A percentile compares a stretch with the other conserved stretches of the same genome.
Evolutionary conservation across 2,329 filamentous ascomycete genomes (phyloP).

Genomic region (Tolypocladium inflatum): DNA sequence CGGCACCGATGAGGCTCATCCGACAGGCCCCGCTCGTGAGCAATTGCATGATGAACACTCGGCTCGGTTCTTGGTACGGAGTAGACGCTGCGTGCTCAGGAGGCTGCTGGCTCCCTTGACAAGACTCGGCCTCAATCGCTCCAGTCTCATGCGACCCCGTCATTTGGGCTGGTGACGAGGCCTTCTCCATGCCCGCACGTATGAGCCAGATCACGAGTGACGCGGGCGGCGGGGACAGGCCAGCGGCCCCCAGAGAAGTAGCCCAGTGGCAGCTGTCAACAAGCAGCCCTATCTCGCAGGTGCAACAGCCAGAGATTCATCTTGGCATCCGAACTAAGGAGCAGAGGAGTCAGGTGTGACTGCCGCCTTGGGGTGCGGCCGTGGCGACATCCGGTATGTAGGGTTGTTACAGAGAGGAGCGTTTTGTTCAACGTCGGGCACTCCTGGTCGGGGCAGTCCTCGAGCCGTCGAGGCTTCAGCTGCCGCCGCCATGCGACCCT

Average conservation of each 20-base stretch:
- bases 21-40: neutral
- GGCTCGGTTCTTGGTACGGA: neutral
- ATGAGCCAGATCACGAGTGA: neutral
- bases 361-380: neutral
- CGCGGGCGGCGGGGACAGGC: neutral
- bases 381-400: slow-evolving; percentile 1
- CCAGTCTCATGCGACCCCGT: neutral
- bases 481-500: neutral
- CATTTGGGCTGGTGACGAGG: neutral
- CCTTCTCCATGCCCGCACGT: neutral
- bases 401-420: neutral
- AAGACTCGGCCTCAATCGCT: neutral
- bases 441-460: neutral
- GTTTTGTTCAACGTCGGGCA: neutral
- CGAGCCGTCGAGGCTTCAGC: neutral
- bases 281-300: neutral
- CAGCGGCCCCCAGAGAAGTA: neutral
- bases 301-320: neutral
- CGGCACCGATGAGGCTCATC: neutral
- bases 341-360: neutral
- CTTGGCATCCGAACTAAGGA: slow-evolving; percentile 18
- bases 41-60: neutral
- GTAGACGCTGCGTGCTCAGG: neutral
- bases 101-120: neutral
- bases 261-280: neutral